Percentiles rank a stretch among this genome's conserved stretches.
phyloP scores from a whole-genome alignment of 768 basidiomycete genomes.

The Termitomyces sp. region DNA sequence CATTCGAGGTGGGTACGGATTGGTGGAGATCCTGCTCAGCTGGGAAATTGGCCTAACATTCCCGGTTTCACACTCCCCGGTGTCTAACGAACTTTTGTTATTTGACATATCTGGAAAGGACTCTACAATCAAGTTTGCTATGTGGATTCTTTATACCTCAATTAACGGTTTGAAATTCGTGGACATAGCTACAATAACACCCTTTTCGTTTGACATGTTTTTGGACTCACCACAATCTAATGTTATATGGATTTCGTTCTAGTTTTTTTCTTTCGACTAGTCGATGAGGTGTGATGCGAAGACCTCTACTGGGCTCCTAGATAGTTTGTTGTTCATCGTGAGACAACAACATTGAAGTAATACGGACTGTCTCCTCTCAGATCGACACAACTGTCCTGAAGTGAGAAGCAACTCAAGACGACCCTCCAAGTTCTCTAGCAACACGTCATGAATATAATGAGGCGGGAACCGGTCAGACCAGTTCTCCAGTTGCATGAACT shows the following conservation, averaged over 20 bases:
- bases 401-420: too few relatives aligned
- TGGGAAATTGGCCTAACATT: slow-evolving; percentile 72
- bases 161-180: neutral
- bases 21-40: slow-evolving; percentile 63
- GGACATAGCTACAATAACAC: neutral
- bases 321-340: too few relatives aligned
- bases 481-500: too few relatives aligned
- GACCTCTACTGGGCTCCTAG: neutral
- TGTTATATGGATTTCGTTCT: neutral
- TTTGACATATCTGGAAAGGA: neutral
- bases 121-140: slow-evolving; percentile 1
- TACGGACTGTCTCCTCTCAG: too few relatives aligned
- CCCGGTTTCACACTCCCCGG: slow-evolving; percentile 68
- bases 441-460: too few relatives aligned
- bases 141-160: slow-evolving; percentile 5
- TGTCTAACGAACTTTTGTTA: slow-evolving; percentile 26
- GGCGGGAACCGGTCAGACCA: too few relatives aligned
- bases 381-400: too few relatives aligned
- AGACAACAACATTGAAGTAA: too few relatives aligned
- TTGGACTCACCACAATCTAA: neutral
- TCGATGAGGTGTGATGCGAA: neutral
- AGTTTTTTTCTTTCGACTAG: too few relatives aligned
- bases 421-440: too few relatives aligned
- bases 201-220: neutral
- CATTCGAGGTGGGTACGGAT: slow-evolving; percentile 72